Evolutionary conservation across 108 stramenopile species (phyloP).

Genomic region (Chaetoceros tenuissimus): DNA sequence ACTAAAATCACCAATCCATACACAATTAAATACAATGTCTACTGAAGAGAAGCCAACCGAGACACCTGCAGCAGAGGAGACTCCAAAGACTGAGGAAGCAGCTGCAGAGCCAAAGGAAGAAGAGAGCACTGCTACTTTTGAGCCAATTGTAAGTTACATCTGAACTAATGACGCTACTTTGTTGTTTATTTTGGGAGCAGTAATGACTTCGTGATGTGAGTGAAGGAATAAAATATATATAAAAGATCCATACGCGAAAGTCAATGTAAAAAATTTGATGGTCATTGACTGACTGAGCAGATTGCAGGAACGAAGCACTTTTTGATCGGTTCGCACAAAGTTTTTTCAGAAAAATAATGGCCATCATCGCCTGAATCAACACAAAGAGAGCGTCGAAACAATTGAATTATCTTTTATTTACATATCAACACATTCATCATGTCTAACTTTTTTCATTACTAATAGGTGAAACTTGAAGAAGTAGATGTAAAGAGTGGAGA

Average conservation of each 20-base stretch:
- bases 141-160: slow-evolving; percentile 69
- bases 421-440: too few relatives aligned
- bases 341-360: too few relatives aligned
- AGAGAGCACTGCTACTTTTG: slow-evolving; percentile 86
- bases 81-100: slow-evolving; percentile 16
- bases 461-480: slow-evolving; percentile 93
- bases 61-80: neutral
- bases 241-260: neutral
- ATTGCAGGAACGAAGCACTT: neutral
- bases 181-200: neutral
- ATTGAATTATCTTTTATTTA: too few relatives aligned
- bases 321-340: neutral
- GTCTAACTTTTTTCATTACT: too few relatives aligned
- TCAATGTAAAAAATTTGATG: neutral
- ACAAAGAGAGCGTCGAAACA: too few relatives aligned
- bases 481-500: slow-evolving; percentile 96
- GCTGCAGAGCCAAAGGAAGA: slow-evolving; percentile 57
- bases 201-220: neutral
- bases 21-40: neutral
- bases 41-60: neutral
- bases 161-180: too few relatives aligned
- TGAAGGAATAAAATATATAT: neutral
- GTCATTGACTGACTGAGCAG: neutral
- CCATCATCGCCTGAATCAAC: too few relatives aligned
- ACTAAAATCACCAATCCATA: neutral